Base-by-base conservation (phyloP, 345 rosid genomes). In the Hibiscus mutabilis region DNA sequence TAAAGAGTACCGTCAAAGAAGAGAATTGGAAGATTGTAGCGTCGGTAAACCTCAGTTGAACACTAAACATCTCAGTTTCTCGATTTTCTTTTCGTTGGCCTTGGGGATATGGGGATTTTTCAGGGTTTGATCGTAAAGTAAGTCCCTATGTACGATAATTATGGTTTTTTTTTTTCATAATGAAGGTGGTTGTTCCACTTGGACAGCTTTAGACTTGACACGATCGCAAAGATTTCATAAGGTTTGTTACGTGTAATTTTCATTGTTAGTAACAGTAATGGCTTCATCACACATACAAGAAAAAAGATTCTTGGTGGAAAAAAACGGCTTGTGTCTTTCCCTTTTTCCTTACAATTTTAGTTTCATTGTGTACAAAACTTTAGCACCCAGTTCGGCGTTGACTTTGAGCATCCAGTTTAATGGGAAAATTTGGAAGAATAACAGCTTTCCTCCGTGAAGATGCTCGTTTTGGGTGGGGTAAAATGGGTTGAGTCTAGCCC, bases 1-100 rank as follows among this genome's bases (percentile, higher is more conserved):
- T 21, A 63, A 49, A 5, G 7, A 49, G 6, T 44, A 44, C 77
- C 74, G 62, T 75, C 49, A 72, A 42, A 35, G 59, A 33, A 0
- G 52, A 59, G 47, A 10, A 52, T 19, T 46, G 68, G 37, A 75
- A 44, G 47, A 24, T n/a, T 29, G 46, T 3, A 29, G 61, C 24
- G 14, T 25, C 62, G n/a, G 25, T 21, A 60, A 49, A 59, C 66
- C 53, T 60, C 8, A 37, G 19, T 21, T 47, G 60, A 70, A 52
- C 44, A 51, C 6, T 57, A 1, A 51, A 13, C 60, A 51, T 51
- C 27, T 68, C 58, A 16, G 27, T 47, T 47, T 47, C 73, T 64
- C 11, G 31, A 16, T 8, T 13, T 22, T 6, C 7, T 22, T 42
- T 42, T 8, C 1, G 5, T 65, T 22, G 7, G 9, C 14, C 21